These are phyloP conservation scores for Cryomyces minteri DNA, from an alignment of 495 filamentous ascomycete species.

Conservation along the genomic window DNA sequence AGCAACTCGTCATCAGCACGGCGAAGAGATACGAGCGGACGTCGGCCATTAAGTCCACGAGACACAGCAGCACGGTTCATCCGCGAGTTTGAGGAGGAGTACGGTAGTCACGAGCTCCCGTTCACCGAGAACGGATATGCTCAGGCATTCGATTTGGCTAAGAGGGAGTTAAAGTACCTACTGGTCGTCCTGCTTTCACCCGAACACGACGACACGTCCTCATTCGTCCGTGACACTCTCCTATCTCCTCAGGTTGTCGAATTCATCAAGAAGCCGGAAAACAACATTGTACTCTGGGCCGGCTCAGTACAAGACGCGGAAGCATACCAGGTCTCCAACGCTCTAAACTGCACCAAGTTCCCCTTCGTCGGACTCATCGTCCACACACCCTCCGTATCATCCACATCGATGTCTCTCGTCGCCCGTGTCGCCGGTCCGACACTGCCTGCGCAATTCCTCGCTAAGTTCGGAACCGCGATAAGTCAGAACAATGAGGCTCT, in stretches of 20 bases:
- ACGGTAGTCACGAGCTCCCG: constrained; percentile 46
- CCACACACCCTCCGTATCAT: constrained; percentile 63
- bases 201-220: constrained; percentile 78
- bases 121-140: constrained; percentile 82
- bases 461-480: constrained; percentile 51
- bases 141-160: constrained; percentile 71
- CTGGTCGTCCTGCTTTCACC: constrained; percentile 71
- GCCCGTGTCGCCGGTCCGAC: constrained; percentile 54
- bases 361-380: constrained; percentile 73
- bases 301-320: constrained; percentile 85
- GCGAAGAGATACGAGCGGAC: constrained; percentile 43
- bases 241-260: constrained; percentile 50
- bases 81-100: constrained; percentile 87
- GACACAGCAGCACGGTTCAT: constrained; percentile 81
- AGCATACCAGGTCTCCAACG: constrained; percentile 73
- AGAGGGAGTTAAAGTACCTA: constrained; percentile 78
- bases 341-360: constrained; percentile 73
- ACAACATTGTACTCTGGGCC: constrained; percentile 75
- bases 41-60: constrained; percentile 56
- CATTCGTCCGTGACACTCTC: constrained; percentile 71
- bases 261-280: constrained; percentile 51
- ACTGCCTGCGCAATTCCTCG: constrained; percentile 44
- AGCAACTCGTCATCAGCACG: constrained; percentile 14
- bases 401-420: constrained; percentile 72
- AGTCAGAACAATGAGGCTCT: constrained; percentile 50